Evolutionary conservation across 106 monocot species (phyloP), one percentile per base, ranked within the genome.

Genomic region (Triglochin maritima): DNA sequence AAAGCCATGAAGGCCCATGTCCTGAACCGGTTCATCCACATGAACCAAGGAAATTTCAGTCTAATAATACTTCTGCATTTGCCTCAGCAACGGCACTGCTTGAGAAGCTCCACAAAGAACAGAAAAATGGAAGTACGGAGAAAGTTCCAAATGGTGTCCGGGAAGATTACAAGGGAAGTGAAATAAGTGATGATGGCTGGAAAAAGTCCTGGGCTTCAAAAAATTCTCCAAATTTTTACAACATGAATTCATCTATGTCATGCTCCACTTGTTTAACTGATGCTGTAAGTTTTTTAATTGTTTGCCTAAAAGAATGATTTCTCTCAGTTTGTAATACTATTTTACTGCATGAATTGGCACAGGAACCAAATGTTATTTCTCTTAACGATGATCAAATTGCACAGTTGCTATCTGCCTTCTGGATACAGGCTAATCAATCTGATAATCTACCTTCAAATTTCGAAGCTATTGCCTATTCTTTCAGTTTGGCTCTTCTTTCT

Each of bases 371-470:
- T 57, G 72, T 83, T 69, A 64, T 75, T 54, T 70, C 59, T 17
- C 53, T 96, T 69, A 90, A 46, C 79, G 95, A 96, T 75, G 95
- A 96, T 76, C 90, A 96, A 73, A 77, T 58, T 50, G 68, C 72
- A 50, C 85, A 86, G 53, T 62, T 86, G 54, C 83, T 96, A 59
- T 87, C 85, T 76, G 79, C 85, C 0, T 80, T 96, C 65, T 96
- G 95, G 95, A 70, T 90, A 58, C 90, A 96, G 79, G 85, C 90
- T 9, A 81, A 84, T 74, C 81, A 81, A 61, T 17, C 78, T 4
- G 95, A 96, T 74, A 96, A 90, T 78, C 72, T 80, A 66, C 95
- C 95, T 49, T 80, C 77, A 79, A 88, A 96, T 79, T 96, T 76
- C 84, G 87, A 90, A 67, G 87, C 95, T 46, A 90, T 96, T 64